A percentile compares a stretch with the other conserved stretches of the same genome.
Conservation (phyloP, 148 eudicot genomes). For the Cornus suecica region DNA sequence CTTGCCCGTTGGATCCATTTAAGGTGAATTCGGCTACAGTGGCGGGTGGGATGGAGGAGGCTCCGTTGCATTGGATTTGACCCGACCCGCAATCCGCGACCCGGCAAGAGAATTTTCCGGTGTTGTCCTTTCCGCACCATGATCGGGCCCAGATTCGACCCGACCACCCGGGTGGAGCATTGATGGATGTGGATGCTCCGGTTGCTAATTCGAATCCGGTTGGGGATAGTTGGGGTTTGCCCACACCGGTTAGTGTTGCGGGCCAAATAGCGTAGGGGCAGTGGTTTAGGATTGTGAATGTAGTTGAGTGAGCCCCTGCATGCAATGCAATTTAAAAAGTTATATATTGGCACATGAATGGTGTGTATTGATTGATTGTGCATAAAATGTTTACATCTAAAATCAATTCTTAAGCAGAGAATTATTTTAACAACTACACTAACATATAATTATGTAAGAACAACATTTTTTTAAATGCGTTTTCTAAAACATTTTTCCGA, state of each 20-base stretch:
- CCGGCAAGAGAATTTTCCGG: constrained; percentile 26
- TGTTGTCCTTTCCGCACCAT: constrained; percentile 20
- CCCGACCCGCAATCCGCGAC: constrained; percentile 49
- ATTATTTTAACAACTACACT: too few relatives aligned
- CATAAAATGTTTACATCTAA: too few relatives aligned
- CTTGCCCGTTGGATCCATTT: constrained; percentile 17
- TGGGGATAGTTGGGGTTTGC: constrained; percentile 20
- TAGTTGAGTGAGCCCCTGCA: constrained; percentile 33
- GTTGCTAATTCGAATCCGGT: constrained; percentile 39
- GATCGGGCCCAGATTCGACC: constrained; percentile 59
- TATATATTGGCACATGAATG: background rate
- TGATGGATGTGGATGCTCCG: constrained; percentile 20
- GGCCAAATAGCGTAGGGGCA: constrained; percentile 56
- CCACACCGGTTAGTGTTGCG: constrained; percentile 39
- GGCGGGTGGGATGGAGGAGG: constrained; percentile 43
- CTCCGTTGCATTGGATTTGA: constrained; percentile 35
- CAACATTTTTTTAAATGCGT: too few relatives aligned
- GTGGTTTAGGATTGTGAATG: constrained; percentile 36
- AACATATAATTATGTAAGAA: too few relatives aligned
- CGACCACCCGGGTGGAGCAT: constrained; percentile 36
- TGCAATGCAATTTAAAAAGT: constrained; percentile 10
- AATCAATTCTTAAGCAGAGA: too few relatives aligned
- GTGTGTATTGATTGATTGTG: too few relatives aligned
- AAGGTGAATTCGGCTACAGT: constrained; percentile 41
- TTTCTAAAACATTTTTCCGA: too few relatives aligned